A percentile compares a stretch with the other conserved stretches of the same genome.
Evolutionary conservation across 805 yeast genomes (phyloP).

Genomic region (Ogataea sp.): DNA sequence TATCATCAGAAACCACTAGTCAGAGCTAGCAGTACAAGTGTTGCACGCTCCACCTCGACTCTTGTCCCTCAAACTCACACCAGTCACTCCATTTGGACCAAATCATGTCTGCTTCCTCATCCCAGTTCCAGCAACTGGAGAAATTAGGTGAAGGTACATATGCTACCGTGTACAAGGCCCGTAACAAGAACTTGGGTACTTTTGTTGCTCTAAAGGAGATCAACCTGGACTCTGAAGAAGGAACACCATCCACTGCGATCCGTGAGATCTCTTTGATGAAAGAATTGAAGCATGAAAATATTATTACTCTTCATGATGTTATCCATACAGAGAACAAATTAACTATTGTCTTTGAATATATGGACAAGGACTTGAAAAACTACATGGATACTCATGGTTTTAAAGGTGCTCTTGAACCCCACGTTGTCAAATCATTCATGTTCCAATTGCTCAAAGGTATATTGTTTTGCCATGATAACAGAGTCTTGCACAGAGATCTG

Average conservation of each 20-base stretch:
- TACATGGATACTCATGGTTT: constrained; percentile 85
- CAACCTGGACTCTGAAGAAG: constrained; percentile 91
- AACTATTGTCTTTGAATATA: constrained; percentile 85
- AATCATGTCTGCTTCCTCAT: constrained; percentile 26
- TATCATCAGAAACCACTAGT: no score
- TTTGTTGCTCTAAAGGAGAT: constrained; percentile 94
- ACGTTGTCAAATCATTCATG: constrained; percentile 84
- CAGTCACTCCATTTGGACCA: background rate
- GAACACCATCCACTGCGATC: constrained; percentile 97
- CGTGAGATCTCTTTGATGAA: constrained; percentile 94
- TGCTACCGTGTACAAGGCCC: constrained; percentile 96
- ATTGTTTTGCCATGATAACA: constrained; percentile 75
- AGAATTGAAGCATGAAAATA: constrained; percentile 88
- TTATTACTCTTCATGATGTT: constrained; percentile 87
- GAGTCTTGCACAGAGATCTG: constrained; percentile 79
- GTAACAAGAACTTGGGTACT: constrained; percentile 78
- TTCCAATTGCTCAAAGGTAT: constrained; percentile 88
- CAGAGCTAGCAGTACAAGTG: no score
- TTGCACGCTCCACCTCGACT: background rate
- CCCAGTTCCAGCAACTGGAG: constrained; percentile 50
- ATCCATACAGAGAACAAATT: constrained; percentile 95
- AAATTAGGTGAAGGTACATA: constrained; percentile 93
- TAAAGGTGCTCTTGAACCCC: constrained; percentile 55
- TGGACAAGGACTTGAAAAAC: constrained; percentile 89
- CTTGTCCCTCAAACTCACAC: background rate